Conservation (phyloP, 176 grass and related monocot genomes). For the Zoysia japonica region DNA sequence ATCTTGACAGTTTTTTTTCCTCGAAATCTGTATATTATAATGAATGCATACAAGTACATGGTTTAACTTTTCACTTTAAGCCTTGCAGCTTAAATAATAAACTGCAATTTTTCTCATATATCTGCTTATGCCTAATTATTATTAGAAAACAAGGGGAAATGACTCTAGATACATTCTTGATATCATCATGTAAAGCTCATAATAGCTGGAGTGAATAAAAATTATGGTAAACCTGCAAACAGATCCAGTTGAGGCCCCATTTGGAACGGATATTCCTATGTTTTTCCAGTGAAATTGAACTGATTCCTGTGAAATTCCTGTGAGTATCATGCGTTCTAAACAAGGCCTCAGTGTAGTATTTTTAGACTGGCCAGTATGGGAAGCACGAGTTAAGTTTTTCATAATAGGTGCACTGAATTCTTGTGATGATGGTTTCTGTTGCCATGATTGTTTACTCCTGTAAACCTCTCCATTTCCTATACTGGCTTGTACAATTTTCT, state of each 20-base stretch:
- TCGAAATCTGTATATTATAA: not conserved
- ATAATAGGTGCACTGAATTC: not conserved
- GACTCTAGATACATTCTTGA: not conserved
- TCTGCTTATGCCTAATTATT: not conserved
- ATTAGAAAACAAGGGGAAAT: not conserved
- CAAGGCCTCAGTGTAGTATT: not conserved
- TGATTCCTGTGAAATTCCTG: no score
- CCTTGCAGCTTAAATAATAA: not conserved
- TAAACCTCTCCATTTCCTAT: not conserved
- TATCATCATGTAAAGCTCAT: not conserved
- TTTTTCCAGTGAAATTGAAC: no score
- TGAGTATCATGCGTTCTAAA: no score
- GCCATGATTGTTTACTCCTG: not conserved
- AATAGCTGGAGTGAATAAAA: conserved; percentile 1
- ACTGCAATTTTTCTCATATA: not conserved
- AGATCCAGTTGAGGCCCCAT: not conserved
- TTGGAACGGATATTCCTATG: no score
- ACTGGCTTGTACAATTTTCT: not conserved
- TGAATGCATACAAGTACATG: not conserved
- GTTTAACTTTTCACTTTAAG: not conserved
- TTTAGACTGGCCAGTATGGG: not conserved
- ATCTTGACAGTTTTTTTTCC: not conserved
- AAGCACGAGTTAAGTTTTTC: not conserved
- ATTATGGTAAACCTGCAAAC: not conserved
- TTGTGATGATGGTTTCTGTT: not conserved